Percentiles rank a stretch among this genome's conserved stretches.
Conservation (phyloP, 495 filamentous ascomycete species). For the Hyphodiscus hymeniophilus region DNA sequence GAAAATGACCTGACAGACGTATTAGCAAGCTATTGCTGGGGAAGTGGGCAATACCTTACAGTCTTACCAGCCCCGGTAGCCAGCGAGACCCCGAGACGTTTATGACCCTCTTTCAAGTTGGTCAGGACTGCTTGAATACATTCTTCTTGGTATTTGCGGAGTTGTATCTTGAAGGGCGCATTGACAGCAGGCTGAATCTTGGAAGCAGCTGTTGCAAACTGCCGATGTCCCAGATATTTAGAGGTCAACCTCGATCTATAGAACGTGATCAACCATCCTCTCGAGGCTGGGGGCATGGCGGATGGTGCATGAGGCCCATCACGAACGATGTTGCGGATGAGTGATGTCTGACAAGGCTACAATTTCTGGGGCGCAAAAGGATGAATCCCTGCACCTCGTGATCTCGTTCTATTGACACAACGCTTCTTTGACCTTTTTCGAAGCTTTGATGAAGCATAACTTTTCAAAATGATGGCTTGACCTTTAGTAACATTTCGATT, state of each 20-base stretch:
- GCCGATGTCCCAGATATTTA: neutral
- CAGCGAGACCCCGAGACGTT: constrained; percentile 77
- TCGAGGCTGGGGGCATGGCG: constrained; percentile 23
- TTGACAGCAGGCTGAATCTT: neutral
- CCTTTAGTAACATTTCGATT: no score
- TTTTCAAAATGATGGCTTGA: no score
- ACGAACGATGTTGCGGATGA: neutral
- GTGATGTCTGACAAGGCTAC: neutral
- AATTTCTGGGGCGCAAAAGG: constrained; percentile 7
- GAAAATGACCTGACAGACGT: constrained; percentile 72
- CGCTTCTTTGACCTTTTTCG: no score
- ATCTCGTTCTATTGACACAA: neutral
- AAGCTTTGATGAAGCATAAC: no score
- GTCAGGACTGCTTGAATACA: constrained; percentile 79
- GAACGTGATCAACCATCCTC: constrained; percentile 15
- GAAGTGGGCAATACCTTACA: constrained; percentile 32
- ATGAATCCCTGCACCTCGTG: constrained; percentile 10
- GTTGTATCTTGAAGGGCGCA: constrained; percentile 32
- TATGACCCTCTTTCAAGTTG: constrained; percentile 64
- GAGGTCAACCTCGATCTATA: constrained; percentile 8
- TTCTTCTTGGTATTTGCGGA: constrained; percentile 78
- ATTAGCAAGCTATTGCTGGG: neutral
- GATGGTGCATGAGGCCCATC: constrained; percentile 1
- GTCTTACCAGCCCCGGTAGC: constrained; percentile 94
- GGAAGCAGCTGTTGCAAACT: constrained; percentile 10